Conservation (phyloP, 2,329 filamentous ascomycete species). For the Venturia asperata region DNA sequence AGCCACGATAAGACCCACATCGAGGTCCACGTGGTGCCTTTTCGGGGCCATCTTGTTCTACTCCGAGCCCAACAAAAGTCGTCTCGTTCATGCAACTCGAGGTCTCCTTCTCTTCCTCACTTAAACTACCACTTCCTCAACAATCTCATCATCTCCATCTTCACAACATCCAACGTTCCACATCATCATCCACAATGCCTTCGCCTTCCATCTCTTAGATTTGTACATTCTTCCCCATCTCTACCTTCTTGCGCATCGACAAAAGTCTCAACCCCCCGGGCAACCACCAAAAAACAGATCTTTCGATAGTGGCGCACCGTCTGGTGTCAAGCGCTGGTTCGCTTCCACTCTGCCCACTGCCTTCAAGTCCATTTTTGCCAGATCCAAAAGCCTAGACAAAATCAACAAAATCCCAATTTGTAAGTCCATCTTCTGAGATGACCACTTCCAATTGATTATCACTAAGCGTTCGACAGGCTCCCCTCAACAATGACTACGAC, state of each 20-base stretch:
- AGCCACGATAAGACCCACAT: conserved; percentile 9
- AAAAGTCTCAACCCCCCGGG: not conserved
- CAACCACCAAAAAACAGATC: not conserved
- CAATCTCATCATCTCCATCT: not conserved
- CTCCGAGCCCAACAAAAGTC: not conserved
- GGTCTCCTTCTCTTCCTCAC: not conserved
- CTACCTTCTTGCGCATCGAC: not conserved
- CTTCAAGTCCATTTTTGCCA: not conserved
- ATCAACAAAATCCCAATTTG: not conserved
- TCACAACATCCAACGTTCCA: not conserved
- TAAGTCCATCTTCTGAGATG: not conserved
- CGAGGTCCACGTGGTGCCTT: not conserved
- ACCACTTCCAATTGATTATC: not conserved
- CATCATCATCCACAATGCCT: not conserved
- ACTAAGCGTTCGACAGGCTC: not conserved
- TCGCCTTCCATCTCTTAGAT: not conserved
- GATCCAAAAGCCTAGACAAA: not conserved
- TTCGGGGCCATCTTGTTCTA: not conserved
- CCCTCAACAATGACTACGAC: not conserved
- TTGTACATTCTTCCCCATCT: not conserved
- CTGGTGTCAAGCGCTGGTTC: not conserved
- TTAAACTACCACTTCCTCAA: not conserved
- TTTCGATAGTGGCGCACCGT: not conserved
- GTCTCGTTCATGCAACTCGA: not conserved
- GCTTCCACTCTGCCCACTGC: not conserved